phyloP scores from a whole-genome alignment of 768 basidiomycete species.

The Kwoniella dendrophila region DNA sequence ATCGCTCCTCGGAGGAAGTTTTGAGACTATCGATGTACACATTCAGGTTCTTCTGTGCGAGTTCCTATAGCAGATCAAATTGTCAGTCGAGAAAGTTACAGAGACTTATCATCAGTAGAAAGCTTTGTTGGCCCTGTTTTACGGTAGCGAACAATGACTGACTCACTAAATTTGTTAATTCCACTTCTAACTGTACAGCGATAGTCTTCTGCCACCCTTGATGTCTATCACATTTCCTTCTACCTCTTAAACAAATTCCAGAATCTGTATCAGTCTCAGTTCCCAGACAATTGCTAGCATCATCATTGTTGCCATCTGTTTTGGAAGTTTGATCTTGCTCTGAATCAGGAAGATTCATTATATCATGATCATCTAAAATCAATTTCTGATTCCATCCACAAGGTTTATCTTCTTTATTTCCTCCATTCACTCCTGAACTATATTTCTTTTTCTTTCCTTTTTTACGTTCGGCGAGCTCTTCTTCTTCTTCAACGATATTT shows the following conservation, averaged over 20 bases:
- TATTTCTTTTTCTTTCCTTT: constrained; percentile 24
- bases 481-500: constrained; percentile 4
- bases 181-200: constrained; percentile 27
- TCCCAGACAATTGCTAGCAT: no score
- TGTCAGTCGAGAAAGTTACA: not conserved
- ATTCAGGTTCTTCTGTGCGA: not conserved
- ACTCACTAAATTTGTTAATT: constrained; percentile 32
- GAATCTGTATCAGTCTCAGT: constrained; percentile 2
- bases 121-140: no score
- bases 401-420: constrained; percentile 32
- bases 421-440: not conserved
- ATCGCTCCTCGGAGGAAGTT: not conserved
- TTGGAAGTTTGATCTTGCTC: not conserved
- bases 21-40: constrained; percentile 6
- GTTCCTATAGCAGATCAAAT: constrained; percentile 3
- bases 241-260: constrained; percentile 21
- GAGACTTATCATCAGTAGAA: no score
- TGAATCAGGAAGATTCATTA: no score
- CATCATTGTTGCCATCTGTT: constrained; percentile 4
- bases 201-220: constrained; percentile 46
- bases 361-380: constrained; percentile 34
- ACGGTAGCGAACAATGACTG: no score
- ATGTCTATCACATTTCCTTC: constrained; percentile 43
- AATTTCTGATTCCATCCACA: constrained; percentile 42
- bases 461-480: constrained; percentile 6